phyloP scores from a whole-genome alignment of 345 rosid genomes.

The Dipteronia dyeriana region DNA sequence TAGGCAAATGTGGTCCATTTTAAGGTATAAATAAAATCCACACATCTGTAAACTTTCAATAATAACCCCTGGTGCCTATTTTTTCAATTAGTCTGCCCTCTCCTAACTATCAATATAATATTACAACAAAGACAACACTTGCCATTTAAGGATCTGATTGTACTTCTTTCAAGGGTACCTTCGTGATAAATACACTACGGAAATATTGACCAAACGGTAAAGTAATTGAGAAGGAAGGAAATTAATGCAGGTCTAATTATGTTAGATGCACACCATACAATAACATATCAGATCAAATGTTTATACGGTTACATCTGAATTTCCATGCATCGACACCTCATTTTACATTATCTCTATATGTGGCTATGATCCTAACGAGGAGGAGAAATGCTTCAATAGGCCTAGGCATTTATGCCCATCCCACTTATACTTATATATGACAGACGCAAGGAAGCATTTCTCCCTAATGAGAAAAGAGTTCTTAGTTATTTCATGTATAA shows the following conservation, averaged over 20 bases:
- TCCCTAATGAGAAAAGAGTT: not conserved
- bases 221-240: not conserved
- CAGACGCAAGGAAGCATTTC: no score
- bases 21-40: not conserved
- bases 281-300: not conserved
- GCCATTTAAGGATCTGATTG: not conserved
- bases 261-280: not conserved
- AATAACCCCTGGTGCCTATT: not conserved
- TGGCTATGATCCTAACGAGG: not conserved
- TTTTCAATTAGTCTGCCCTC: conserved; percentile 1
- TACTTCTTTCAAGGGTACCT: not conserved
- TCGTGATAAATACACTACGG: not conserved
- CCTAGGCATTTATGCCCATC: no score
- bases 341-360: not conserved
- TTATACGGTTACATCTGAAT: not conserved
- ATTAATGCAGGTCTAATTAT: not conserved
- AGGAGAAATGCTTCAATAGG: no score
- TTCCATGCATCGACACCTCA: not conserved
- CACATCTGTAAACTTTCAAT: not conserved
- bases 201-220: not conserved
- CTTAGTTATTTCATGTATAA: not conserved
- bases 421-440: no score
- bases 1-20: conserved; percentile 3
- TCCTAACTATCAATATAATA: not conserved
- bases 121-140: not conserved